Evolutionary conservation across 192 early-diverging fungal species (phyloP), one percentile per base, ranked within the genome.

Genomic region (Irineochytrium annulatum): DNA sequence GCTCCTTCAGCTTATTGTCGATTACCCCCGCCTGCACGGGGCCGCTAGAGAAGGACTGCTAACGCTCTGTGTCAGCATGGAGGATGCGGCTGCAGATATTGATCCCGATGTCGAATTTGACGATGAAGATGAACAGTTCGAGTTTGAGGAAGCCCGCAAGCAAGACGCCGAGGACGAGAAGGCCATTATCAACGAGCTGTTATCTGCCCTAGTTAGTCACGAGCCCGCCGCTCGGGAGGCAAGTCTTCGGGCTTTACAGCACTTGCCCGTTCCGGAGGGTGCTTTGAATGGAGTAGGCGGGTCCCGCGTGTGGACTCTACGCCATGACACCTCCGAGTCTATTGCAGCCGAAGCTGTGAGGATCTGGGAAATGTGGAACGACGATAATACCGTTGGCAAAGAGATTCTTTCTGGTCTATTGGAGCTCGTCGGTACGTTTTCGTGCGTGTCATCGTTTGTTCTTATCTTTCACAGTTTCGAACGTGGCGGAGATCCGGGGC

Each of bases 141-240:
- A 57, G 29, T 48, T 49, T 20, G 11, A 52, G 14, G 55, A 0
- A 44, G 19, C n/a, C 28, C 19, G 46, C 41, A 26, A 24, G 34
- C 0, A 33, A 22, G 2, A 34, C 43, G n/a, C n/a, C 26, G 22
- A 43, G 37, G 64, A 73, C 22, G 43, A 64, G 8, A 61, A 63
- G 26, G 74, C 63, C 16, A 82, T 92, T 46, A 76, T 81, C 17
- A 67, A 69, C 27, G 74, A 78, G 20, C 65, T 92, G 13, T 64
- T 92, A 2, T 58, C 75, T 16, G 89, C 86, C 16, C 59, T 90
- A 34, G 63, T 88, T n/a, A 82, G 76, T 46, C 61, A 73, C 3
- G 88, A 92, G 60, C 57, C 78, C 0, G 68, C 81, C 55, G 86
- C 91, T 44, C 78, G 91, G 4, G 73, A 85, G 45, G 77, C 82